Evolutionary conservation across 805 yeast species (phyloP).

Genomic region (Candida pseudoglaebosa): DNA sequence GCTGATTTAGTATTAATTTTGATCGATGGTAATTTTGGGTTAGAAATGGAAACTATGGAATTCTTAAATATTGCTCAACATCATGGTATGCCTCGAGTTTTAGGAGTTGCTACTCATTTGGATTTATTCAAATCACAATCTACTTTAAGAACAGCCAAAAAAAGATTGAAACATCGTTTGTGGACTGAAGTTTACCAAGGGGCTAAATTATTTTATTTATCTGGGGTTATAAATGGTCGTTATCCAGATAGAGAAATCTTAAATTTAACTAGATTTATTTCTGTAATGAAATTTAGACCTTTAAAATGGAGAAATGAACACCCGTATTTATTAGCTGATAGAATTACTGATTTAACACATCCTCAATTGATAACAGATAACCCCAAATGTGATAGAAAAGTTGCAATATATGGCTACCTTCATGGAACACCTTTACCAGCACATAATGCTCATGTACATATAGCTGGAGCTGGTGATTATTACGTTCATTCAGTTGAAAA

Average conservation of each 20-base stretch:
- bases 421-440: conserved; percentile 87
- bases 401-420: conserved; percentile 89
- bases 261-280: conserved; percentile 85
- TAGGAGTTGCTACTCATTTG: conserved; percentile 93
- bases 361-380: conserved; percentile 77
- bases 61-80: conserved; percentile 93
- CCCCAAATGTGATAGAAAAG: conserved; percentile 80
- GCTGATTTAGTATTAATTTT: conserved; percentile 87
- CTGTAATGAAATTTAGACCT: conserved; percentile 99
- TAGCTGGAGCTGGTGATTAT: conserved; percentile 94
- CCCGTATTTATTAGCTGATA: conserved; percentile 86
- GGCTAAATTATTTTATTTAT: conserved; percentile 88
- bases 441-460: conserved; percentile 72
- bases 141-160: conserved; percentile 86
- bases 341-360: conserved; percentile 91
- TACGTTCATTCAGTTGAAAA: conserved; percentile 74
- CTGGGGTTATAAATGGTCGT: conserved; percentile 95
- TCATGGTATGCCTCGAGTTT: conserved; percentile 97
- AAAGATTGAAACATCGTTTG: conserved; percentile 85
- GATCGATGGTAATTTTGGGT: conserved; percentile 96
- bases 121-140: conserved; percentile 89
- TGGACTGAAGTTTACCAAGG: conserved; percentile 99
- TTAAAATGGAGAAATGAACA: conserved; percentile 99
- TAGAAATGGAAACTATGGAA: conserved; percentile 99
- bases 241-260: conserved; percentile 96